Base-by-base conservation (phyloP, 306 rosid species). In the Aeschynomene evenia region DNA sequence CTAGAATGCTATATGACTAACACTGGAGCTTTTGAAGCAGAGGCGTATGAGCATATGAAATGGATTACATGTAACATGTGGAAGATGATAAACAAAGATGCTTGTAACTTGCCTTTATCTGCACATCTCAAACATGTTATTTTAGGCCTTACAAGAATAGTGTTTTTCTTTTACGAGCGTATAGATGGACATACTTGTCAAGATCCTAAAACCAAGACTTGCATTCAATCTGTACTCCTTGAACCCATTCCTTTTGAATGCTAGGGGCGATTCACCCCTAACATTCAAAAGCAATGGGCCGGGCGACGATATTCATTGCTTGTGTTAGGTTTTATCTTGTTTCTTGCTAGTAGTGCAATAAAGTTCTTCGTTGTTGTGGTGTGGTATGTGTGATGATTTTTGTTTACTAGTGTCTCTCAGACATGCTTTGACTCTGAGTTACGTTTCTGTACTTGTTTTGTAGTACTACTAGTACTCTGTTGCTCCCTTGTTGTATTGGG, bases 1-100 rank as follows among this genome's bases (percentile, higher is more conserved):
- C 21, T 77, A 5, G 70, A 72, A 16, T 81, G 80, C 21, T 72
- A 76, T 59, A 81, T 72, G 82, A 45, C 67, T 4, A 79, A 81
- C 54, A 56, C 40, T 2, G 57, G 66, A 19, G 73, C 42, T 7
- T 61, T 50, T 6, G 66, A 81, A 62, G 42, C 58, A 2, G 73
- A 72, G 0, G 85, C 79, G 0, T 37, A 45, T 2, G 20, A 23
- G 7, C 48, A 55, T 4, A 6, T 77, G 22, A 46, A n/a, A 20
- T n/a, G 8, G 19, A 20, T 73, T 51, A 55, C 69, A 2, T n/a
- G 18, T 6, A 15, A 16, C 14, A 21, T 55, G 6, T 77, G 82
- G 85, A 81, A 65, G 34, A 67, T 29, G 53, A 15, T 57, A 37
- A 75, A 80, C 28, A 20, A 19, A 43, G 61, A 39, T 56, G 46